Base-by-base conservation (phyloP, 192 early-diverging fungal species). In the Coemansia pectinata region DNA sequence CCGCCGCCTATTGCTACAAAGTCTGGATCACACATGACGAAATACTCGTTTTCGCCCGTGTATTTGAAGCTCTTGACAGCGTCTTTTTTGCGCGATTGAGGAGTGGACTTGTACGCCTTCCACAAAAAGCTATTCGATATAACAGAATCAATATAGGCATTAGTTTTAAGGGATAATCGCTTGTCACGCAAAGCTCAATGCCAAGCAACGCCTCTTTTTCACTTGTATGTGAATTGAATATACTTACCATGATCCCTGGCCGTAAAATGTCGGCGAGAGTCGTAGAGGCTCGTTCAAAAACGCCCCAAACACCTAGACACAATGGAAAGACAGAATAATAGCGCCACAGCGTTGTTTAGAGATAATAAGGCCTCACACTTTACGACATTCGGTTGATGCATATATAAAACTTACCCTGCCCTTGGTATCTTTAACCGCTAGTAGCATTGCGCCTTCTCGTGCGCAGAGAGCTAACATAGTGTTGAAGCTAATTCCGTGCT, bases 401-500 rank as follows among this genome's bases (percentile, higher is more conserved):
- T 11, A 41, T n/a, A 39, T 19, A 12, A 59, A 36, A 67, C 74
- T 62, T 74, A 83, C 80, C 48, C 63, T 65, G 19, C 72, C 76
- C 52, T 84, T 76, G 19, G 70, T 81, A 62, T 92, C 90, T 36
- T 91, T 92, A 60, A 94, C 86, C 6, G 86, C 86, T 64, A 94
- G 65, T 9, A 94, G 53, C 62, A 87, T 81, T 3, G 92, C 90
- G 6, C 91, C 91, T 72, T 93, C 88, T 50, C 74, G 73, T 52
- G 86, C 85, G 45, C 88, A 87, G 4, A 80, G 78, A 44, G 83
- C 72, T 71, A 91, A 93, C 70, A 99, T 84, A 2, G 95, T 96
- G 57, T 90, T 83, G 57, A 99, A 81, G 69, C 90, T 92, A 61
- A 94, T 93, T 4, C 97, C 97, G 73, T 99, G 95, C 72, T 96